Evolutionary conservation across 257 asterid species (phyloP).

Genomic region (Sherardia arvensis): DNA sequence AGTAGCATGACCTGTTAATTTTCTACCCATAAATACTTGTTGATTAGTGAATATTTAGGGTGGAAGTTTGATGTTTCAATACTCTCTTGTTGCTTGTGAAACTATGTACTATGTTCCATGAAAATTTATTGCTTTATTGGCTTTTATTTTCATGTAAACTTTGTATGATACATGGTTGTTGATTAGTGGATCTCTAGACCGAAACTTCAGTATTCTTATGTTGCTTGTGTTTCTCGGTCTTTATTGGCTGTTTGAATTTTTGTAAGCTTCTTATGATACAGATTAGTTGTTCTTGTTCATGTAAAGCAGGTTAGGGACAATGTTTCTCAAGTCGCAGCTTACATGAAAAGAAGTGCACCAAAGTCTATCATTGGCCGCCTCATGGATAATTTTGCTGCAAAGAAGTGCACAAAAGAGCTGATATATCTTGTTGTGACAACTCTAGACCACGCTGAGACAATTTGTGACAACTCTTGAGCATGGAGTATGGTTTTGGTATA

Average conservation of each 20-base stretch:
- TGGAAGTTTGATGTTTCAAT: not conserved
- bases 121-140: not conserved
- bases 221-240: no score
- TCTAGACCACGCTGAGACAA: conserved; percentile 45
- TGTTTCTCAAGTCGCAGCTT: conserved; percentile 47
- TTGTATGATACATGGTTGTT: no score
- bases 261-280: not conserved
- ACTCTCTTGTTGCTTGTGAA: not conserved
- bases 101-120: no score
- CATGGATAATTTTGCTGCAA: conserved; percentile 51
- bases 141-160: no score
- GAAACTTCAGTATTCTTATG: no score
- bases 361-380: conserved; percentile 58
- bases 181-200: no score
- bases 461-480: no score
- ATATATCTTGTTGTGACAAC: conserved; percentile 67
- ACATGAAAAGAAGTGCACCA: conserved; percentile 63
- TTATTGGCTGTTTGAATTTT: no score
- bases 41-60: not conserved
- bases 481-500: no score
- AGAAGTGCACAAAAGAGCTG: conserved; percentile 47
- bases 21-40: no score
- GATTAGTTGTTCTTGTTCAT: not conserved
- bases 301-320: conserved; percentile 11
- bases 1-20: not conserved